Base-by-base conservation (phyloP, 495 filamentous ascomycete species). In the Penicillium cinerascens region DNA sequence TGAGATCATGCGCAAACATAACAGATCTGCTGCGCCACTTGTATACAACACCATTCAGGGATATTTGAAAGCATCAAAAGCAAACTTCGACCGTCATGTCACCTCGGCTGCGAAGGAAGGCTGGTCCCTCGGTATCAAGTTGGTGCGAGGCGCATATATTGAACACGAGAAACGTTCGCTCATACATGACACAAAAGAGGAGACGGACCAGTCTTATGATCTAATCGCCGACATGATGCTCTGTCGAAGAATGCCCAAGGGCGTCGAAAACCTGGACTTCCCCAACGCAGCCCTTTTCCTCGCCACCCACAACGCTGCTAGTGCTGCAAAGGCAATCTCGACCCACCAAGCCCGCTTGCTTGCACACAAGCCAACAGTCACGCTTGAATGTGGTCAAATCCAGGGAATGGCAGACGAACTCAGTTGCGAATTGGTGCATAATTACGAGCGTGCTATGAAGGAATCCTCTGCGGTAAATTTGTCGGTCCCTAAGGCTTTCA, bases 351-450 rank as follows among this genome's bases (percentile, higher is more conserved):
- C 51, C 1, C 59, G 52, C 6, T 54, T 68, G 4, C 41, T 56
- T n/a, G 40, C 51, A 2, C 42, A 57, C 8, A 38, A 56, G 16
- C 65, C 61, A n/a, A 71, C 60, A 8, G 44, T 68, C 5, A 18
- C 54, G 26, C 56, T 68, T 11, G 69, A 72, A 26, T 72, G 68
- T 48, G 69, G 69, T 3, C 91, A 96, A 70, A 78, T 96, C 17
- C 85, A 90, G 73, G 64, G 69, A 0, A 72, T 71, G 69, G 69
- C 69, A 4, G 69, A 72, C 54, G 66, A 69, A 27, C 48, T 72
- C 23, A 60, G 68, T 38, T 71, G 68, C 45, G 56, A 68, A 26
- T 42, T 71, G 10, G 46, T 67, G 49, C 43, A 60, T 13, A 60
- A 65, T 33, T 62, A 63, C n/a, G 60, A 65, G 16, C 44, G 51